phyloP scores from a whole-genome alignment of 768 basidiomycete species.

The Dioszegia hungarica region DNA sequence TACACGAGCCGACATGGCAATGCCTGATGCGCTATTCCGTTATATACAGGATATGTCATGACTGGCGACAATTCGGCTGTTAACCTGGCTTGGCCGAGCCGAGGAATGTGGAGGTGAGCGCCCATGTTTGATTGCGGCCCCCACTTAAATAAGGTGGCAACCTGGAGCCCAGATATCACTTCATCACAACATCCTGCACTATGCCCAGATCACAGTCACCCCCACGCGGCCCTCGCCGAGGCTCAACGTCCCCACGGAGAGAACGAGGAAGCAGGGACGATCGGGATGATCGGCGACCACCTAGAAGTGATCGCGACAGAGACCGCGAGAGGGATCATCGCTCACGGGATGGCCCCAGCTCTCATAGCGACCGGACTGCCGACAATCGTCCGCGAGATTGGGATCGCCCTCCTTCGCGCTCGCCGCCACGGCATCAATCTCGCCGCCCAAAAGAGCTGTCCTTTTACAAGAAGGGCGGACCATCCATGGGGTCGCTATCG shows the following conservation, averaged over 20 bases:
- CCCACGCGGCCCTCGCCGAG: slow-evolving; percentile 9
- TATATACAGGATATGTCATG: too few species aligned
- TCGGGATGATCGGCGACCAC: slow-evolving; percentile 2
- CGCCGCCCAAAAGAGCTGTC: slow-evolving; percentile 45
- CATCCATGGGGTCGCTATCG: slow-evolving; percentile 33
- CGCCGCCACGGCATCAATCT: slow-evolving; percentile 13
- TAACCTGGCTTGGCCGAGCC: background rate
- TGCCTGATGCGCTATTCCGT: too few species aligned
- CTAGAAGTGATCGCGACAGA: background rate
- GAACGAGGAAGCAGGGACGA: background rate
- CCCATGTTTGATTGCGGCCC: too few species aligned
- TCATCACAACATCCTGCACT: too few species aligned
- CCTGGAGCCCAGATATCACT: too few species aligned
- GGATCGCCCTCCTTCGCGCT: slow-evolving; percentile 22
- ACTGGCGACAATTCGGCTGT: too few species aligned
- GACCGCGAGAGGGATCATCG: too few species aligned
- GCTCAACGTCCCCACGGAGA: slow-evolving; percentile 16
- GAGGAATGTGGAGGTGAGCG: background rate
- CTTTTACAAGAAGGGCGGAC: slow-evolving; percentile 46
- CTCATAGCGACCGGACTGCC: too few species aligned
- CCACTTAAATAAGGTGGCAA: too few species aligned
- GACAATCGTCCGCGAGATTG: slow-evolving; percentile 9
- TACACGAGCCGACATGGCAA: too few species aligned
- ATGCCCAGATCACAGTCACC: slow-evolving; percentile 17
- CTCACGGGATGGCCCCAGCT: too few species aligned